These are phyloP conservation scores for Cunninghamia lanceolata DNA, from an alignment of 75 land plant species.

Conservation along the genomic window DNA sequence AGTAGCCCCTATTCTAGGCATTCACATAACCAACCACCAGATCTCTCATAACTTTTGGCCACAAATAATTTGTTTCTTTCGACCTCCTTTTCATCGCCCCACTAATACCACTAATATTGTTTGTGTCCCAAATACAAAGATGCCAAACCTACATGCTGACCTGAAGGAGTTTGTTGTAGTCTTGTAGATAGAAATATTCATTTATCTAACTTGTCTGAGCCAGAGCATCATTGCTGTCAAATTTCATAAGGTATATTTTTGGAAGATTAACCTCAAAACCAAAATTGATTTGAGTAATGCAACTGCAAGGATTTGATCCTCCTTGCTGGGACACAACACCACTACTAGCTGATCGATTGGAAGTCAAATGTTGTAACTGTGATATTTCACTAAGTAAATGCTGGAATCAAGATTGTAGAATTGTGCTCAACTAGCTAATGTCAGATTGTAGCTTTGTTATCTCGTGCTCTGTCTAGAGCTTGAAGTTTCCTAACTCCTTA, in stretches of 20 bases:
- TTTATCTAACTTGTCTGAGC: too few relatives aligned
- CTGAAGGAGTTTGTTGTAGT: background rate
- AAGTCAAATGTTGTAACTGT: too few relatives aligned
- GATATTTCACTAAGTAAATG: background rate
- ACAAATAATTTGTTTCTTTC: background rate
- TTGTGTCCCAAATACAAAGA: background rate
- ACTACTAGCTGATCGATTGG: background rate
- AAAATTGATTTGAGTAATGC: background rate
- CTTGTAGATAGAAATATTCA: too few relatives aligned
- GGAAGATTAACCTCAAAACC: background rate
- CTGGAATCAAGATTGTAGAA: background rate
- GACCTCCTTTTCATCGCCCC: background rate
- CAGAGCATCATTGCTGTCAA: background rate
- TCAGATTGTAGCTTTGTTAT: background rate
- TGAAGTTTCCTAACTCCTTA: background rate
- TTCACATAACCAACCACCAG: background rate
- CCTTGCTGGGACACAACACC: background rate
- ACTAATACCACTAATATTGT: background rate
- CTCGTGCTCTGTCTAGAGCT: background rate
- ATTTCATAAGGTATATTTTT: background rate
- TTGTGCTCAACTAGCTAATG: background rate
- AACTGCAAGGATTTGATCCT: background rate
- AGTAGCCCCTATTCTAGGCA: background rate
- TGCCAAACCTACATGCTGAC: background rate
- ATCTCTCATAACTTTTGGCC: background rate